A percentile compares a stretch with the other conserved stretches of the same genome.
These are phyloP conservation scores for Zea luxurians DNA, from an alignment of 176 grass and related monocot genomes.

Conservation along the genomic window DNA sequence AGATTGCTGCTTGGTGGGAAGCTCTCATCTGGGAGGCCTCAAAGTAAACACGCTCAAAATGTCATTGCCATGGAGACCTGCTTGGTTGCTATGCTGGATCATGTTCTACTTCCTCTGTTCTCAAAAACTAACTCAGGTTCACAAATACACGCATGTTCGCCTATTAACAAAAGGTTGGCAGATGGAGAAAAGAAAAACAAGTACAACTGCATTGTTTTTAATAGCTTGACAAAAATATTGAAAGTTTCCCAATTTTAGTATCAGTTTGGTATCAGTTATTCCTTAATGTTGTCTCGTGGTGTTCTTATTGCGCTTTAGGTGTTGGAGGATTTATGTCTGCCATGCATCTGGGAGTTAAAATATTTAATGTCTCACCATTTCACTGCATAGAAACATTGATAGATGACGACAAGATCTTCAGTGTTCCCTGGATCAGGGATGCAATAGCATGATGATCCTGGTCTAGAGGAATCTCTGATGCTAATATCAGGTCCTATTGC, in stretches of 20 bases:
- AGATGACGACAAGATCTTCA: slow-evolving; percentile 39
- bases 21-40: neutral
- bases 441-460: slow-evolving; percentile 33
- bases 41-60: neutral
- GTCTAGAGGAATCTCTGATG: slow-evolving; percentile 63
- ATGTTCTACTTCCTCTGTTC: neutral
- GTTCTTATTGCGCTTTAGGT: neutral
- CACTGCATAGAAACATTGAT: neutral
- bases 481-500: neutral
- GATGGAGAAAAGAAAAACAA: neutral
- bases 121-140: neutral
- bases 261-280: neutral
- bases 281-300: neutral
- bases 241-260: neutral
- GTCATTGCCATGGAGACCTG: neutral
- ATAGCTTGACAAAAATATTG: neutral
- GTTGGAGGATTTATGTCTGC: neutral
- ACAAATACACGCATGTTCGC: neutral
- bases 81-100: neutral
- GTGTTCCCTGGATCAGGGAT: neutral
- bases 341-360: neutral
- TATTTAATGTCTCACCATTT: neutral
- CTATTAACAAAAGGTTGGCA: neutral
- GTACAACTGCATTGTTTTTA: neutral
- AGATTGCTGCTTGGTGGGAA: neutral